Percentiles rank a stretch among this genome's conserved stretches.
Evolutionary conservation across 2,329 filamentous ascomycete genomes (phyloP).

Genomic region (Alternaria ventricosa): DNA sequence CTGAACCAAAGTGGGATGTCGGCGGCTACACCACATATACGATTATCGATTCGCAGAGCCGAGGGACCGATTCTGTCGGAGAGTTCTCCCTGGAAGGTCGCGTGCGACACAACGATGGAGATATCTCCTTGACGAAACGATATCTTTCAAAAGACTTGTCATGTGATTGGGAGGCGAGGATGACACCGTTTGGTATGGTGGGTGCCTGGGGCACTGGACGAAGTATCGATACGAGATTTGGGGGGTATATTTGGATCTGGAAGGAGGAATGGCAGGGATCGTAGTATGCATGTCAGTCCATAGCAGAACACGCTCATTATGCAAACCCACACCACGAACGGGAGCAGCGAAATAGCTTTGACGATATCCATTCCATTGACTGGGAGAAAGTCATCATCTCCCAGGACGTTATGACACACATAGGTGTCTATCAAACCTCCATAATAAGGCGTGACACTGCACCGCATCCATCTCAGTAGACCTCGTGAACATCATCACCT

Average conservation of each 20-base stretch:
- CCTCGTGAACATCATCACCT: not conserved
- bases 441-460: not conserved
- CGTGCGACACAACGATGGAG: conserved; percentile 19
- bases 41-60: conserved; percentile 13
- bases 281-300: not conserved
- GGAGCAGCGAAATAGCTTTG: rapidly evolving
- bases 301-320: not conserved
- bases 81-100: conserved; percentile 22
- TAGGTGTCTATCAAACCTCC: not conserved
- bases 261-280: conserved; percentile 31
- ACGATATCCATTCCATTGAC: not conserved
- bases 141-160: conserved; percentile 11
- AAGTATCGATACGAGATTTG: conserved; percentile 7
- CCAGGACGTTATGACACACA: not conserved
- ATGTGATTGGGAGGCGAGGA: conserved; percentile 24
- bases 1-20: not conserved
- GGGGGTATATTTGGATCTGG: conserved; percentile 38
- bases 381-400: not conserved
- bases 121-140: conserved; percentile 20
- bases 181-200: conserved; percentile 35
- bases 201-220: conserved; percentile 22
- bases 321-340: not conserved
- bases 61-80: conserved; percentile 21
- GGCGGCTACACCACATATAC: not conserved
- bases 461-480: not conserved